A percentile compares a stretch with the other conserved stretches of the same genome.
Evolutionary conservation across 192 early-diverging fungal genomes (phyloP).

Genomic region (Pilaira anomala): DNA sequence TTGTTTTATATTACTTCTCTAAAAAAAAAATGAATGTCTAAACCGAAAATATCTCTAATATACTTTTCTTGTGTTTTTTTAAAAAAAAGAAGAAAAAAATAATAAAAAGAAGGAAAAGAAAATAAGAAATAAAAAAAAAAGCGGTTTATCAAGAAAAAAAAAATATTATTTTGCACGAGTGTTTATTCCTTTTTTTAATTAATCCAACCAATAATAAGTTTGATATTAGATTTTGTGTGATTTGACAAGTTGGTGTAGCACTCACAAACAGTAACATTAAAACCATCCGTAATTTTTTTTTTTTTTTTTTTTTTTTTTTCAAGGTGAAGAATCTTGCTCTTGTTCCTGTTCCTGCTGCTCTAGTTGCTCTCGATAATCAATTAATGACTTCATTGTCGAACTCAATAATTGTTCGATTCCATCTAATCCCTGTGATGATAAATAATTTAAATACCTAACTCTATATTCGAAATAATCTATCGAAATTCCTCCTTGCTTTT

Average conservation of each 20-base stretch:
- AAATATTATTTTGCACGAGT: constrained; percentile 8
- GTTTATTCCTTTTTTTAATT: not conserved
- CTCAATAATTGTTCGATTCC: constrained; percentile 39
- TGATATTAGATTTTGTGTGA: not conserved
- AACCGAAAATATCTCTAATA: too few relatives aligned
- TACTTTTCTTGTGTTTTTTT: too few relatives aligned
- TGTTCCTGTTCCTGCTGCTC: too few relatives aligned
- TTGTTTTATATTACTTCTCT: constrained; percentile 1
- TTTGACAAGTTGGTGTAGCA: constrained; percentile 2
- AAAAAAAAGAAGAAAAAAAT: too few relatives aligned
- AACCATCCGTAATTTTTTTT: not conserved
- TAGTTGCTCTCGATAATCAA: not conserved
- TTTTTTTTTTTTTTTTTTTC: not conserved
- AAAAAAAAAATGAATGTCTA: constrained; percentile 3
- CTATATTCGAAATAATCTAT: constrained; percentile 41
- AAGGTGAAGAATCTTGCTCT: too few relatives aligned
- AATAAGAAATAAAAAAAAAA: too few relatives aligned
- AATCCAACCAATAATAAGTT: constrained; percentile 2
- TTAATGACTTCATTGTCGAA: constrained; percentile 19
- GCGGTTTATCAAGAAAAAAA: too few relatives aligned
- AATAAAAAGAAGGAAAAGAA: too few relatives aligned
- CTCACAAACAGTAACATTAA: not conserved
- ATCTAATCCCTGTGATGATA: constrained; percentile 31
- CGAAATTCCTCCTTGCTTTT: constrained; percentile 29
- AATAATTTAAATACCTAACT: constrained; percentile 38